A percentile compares a stretch with the other conserved stretches of the same genome.
Evolutionary conservation across 768 basidiomycete genomes (phyloP).

Genomic region (Macrocybe gigantea): DNA sequence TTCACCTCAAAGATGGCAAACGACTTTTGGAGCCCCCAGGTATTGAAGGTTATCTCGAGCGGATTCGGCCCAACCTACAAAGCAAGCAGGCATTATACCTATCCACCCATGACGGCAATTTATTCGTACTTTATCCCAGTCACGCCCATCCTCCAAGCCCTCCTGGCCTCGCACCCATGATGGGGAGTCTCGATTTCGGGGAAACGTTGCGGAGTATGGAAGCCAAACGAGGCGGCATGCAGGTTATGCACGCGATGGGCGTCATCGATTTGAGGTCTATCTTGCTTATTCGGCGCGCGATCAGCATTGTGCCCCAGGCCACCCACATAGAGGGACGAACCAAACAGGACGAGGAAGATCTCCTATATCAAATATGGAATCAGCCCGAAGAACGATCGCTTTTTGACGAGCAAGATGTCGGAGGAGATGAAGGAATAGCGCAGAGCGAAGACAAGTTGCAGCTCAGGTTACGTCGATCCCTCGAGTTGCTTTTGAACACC

Average conservation of each 20-base stretch:
- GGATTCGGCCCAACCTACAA: slow-evolving; percentile 55
- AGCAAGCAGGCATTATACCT: slow-evolving; percentile 61
- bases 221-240: slow-evolving; percentile 53
- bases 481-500: slow-evolving; percentile 68
- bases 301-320: slow-evolving; percentile 34
- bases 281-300: slow-evolving; percentile 56
- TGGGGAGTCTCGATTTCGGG: slow-evolving; percentile 21
- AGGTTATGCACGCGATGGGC: slow-evolving; percentile 60
- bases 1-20: slow-evolving; percentile 40
- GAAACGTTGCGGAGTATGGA: slow-evolving; percentile 44
- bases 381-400: slow-evolving; percentile 32
- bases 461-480: slow-evolving; percentile 59
- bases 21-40: slow-evolving; percentile 68
- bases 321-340: slow-evolving; percentile 28
- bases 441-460: slow-evolving; percentile 35
- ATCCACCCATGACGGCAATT: slow-evolving; percentile 61
- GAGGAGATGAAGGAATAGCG: slow-evolving; percentile 51
- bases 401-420: slow-evolving; percentile 59
- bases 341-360: slow-evolving; percentile 22
- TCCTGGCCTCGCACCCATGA: slow-evolving; percentile 39
- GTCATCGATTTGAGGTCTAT: slow-evolving; percentile 73
- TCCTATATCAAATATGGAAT: slow-evolving; percentile 25
- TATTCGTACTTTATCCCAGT: slow-evolving; percentile 52
- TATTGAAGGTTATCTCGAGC: slow-evolving; percentile 83
- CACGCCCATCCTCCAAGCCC: slow-evolving; percentile 66